Conservation (phyloP, 2,329 filamentous ascomycete species). For the Diaporthe amygdali region DNA sequence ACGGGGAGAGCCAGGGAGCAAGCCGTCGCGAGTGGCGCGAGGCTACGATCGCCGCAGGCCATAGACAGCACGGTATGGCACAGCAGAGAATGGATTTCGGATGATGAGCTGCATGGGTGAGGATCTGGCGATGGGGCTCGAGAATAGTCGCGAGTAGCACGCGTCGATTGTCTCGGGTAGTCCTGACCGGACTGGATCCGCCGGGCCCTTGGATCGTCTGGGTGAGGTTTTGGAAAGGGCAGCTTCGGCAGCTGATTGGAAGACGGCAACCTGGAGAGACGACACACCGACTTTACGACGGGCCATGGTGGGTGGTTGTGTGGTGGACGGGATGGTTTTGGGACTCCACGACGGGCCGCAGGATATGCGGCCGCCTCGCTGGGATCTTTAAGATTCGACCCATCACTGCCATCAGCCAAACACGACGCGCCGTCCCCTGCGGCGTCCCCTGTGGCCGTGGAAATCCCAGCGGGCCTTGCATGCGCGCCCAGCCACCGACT, state of each 20-base stretch:
- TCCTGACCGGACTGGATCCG: conserved; percentile 19
- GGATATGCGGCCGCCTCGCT: conserved; percentile 25
- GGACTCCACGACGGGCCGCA: conserved; percentile 27
- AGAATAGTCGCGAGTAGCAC: conserved; percentile 21
- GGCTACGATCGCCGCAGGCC: neutral
- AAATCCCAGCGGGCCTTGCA: conserved; percentile 23
- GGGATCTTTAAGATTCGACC: conserved; percentile 14
- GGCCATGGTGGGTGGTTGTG: conserved; percentile 19
- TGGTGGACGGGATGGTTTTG: conserved; percentile 23
- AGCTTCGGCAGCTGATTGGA: conserved; percentile 21
- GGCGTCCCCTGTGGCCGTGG: conserved; percentile 6
- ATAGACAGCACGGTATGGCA: neutral
- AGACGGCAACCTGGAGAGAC: conserved; percentile 5
- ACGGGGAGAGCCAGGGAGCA: neutral
- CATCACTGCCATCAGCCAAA: conserved; percentile 23
- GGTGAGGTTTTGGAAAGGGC: conserved; percentile 5
- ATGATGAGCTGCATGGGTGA: neutral
- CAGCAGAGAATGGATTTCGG: neutral
- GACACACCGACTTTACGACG: conserved; percentile 28
- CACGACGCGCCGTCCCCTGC: conserved; percentile 17
- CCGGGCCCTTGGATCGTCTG: conserved; percentile 12
- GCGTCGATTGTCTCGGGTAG: conserved; percentile 17
- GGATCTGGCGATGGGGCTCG: conserved; percentile 14
- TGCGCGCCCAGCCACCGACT: conserved; percentile 27
- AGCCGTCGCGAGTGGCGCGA: conserved; percentile 1